Percentiles rank a stretch among this genome's conserved stretches.
Evolutionary conservation across 1,284 basidiomycete species (phyloP).

Genomic region (Sanghuangporus baumii): DNA sequence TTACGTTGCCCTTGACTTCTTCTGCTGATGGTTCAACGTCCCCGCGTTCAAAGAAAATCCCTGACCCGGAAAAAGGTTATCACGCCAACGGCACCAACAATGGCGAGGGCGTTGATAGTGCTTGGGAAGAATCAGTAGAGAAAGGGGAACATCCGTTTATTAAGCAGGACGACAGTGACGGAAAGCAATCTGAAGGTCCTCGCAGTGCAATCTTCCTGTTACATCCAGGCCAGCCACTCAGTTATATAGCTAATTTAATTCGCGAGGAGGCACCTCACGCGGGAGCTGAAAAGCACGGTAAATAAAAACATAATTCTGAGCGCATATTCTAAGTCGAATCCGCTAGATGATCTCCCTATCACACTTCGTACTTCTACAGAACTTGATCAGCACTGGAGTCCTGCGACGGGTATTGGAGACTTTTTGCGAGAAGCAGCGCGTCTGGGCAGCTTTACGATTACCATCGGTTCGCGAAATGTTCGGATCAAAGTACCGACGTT

Average conservation of each 20-base stretch:
- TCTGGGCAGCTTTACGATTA: slow-evolving; percentile 49
- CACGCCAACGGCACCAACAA: background rate
- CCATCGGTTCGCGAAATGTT: slow-evolving; percentile 37
- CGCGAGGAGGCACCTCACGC: slow-evolving; percentile 3
- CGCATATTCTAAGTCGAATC: background rate
- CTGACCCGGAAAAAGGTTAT: background rate
- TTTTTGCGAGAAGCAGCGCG: slow-evolving; percentile 61
- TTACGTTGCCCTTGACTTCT: slow-evolving; percentile 13
- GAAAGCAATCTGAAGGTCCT: background rate
- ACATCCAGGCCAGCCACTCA: slow-evolving; percentile 18
- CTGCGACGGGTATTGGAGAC: slow-evolving; percentile 60
- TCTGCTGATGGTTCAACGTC: background rate
- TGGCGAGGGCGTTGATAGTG: background rate
- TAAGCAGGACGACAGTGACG: background rate
- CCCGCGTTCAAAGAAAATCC: background rate
- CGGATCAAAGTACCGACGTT: slow-evolving; percentile 58
- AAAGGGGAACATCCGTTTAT: background rate
- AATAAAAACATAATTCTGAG: background rate
- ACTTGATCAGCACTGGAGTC: slow-evolving; percentile 40
- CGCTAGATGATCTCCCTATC: slow-evolving; percentile 5
- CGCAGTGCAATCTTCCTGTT: slow-evolving; percentile 15
- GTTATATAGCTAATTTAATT: slow-evolving; percentile 16
- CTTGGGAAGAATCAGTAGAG: slow-evolving; percentile 12
- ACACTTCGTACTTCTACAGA: slow-evolving; percentile 7
- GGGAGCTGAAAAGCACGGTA: background rate